phyloP scores from a whole-genome alignment of 257 asterid species.

The Ocimum tenuiflorum region DNA sequence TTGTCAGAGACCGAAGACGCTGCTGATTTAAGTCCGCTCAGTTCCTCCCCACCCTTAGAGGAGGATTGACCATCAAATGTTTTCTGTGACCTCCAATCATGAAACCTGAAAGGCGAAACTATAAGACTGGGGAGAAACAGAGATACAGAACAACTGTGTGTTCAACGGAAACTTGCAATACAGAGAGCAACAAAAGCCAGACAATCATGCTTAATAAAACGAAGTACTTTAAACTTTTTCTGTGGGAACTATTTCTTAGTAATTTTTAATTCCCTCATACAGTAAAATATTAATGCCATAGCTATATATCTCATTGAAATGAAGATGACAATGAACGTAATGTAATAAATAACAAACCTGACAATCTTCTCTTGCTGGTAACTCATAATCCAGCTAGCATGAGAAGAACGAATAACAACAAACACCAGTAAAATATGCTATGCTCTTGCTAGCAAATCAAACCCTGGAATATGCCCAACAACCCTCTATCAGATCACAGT shows the following conservation, averaged over 20 bases:
- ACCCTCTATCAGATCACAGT: conserved; percentile 11
- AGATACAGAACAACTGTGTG: background rate
- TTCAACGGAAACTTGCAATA: background rate
- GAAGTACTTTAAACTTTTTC: background rate
- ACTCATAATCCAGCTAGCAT: conserved; percentile 42
- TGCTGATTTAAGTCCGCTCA: conserved; percentile 37
- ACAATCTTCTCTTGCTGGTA: conserved; percentile 54
- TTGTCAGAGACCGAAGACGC: conserved; percentile 44
- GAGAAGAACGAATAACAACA: background rate
- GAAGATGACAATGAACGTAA: background rate
- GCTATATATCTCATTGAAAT: background rate
- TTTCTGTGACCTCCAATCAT: conserved; percentile 55
- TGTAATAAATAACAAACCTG: conserved; percentile 69
- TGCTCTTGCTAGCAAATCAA: conserved; percentile 16
- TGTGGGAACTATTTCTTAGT: background rate
- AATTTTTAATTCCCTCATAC: background rate
- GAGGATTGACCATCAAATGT: conserved; percentile 35
- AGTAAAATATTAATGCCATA: background rate
- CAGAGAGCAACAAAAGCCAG: background rate
- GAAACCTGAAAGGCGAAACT: conserved; percentile 39
- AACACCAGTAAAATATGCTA: conserved; percentile 10
- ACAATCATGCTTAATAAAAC: background rate
- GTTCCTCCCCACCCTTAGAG: conserved; percentile 24
- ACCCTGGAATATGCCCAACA: conserved; percentile 22
- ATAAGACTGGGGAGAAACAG: background rate